phyloP scores from a whole-genome alignment of 2,329 filamentous ascomycete species.

The Rugonectria rugulosa region DNA sequence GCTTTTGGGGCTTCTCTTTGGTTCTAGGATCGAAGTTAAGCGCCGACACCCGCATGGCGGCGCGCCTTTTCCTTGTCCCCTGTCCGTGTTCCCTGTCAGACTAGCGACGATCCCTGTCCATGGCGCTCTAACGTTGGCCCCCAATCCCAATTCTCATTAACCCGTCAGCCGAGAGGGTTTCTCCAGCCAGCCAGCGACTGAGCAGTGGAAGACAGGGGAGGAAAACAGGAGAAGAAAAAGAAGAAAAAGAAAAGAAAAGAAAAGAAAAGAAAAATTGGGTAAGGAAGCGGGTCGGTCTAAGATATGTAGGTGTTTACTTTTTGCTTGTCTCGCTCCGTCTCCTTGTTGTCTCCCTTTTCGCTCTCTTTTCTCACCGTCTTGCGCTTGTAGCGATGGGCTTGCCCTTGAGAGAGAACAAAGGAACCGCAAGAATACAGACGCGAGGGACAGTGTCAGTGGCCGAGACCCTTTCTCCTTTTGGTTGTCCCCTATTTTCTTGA shows the following conservation, averaged over 20 bases:
- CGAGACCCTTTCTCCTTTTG: constrained; percentile 14
- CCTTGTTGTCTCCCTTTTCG: not conserved
- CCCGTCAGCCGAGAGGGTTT: not conserved
- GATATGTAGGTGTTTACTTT: not conserved
- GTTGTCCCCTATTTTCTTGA: constrained; percentile 1
- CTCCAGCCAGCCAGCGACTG: not conserved
- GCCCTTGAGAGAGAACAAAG: not conserved
- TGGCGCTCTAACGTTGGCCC: not conserved
- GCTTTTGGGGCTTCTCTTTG: not conserved
- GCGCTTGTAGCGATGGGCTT: not conserved
- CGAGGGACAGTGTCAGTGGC: not conserved
- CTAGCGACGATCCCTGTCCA: constrained; percentile 12
- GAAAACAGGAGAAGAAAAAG: too few species aligned
- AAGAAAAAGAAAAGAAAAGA: not conserved
- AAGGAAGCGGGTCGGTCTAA: not conserved
- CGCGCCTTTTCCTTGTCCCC: constrained; percentile 11
- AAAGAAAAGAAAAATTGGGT: not conserved
- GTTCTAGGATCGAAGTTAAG: constrained; percentile 19
- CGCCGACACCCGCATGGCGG: constrained; percentile 29
- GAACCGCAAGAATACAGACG: not conserved
- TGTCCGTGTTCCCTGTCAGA: constrained; percentile 8
- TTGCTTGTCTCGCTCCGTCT: not conserved
- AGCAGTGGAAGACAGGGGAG: not conserved
- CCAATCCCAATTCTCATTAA: not conserved
- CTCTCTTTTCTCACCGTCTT: not conserved